These are phyloP conservation scores for Neurospora pannonica DNA, from an alignment of 495 filamentous ascomycete species.

Conservation along the genomic window DNA sequence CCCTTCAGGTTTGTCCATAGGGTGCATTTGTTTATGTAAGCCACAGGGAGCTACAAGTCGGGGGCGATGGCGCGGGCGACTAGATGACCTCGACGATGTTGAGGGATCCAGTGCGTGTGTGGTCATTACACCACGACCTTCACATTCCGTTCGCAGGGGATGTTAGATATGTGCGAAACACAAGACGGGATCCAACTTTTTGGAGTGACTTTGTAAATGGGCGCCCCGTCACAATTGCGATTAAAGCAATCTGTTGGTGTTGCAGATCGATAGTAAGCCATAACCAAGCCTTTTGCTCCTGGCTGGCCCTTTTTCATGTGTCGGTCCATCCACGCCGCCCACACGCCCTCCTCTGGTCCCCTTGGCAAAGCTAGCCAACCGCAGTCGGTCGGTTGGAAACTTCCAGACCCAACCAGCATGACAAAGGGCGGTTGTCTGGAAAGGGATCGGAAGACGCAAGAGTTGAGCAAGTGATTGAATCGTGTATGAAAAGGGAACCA, in stretches of 20 bases:
- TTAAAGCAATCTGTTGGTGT: neutral
- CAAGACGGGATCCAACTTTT: neutral
- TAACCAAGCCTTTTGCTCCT: neutral
- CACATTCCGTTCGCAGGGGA: neutral
- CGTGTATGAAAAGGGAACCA: neutral
- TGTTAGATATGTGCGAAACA: neutral
- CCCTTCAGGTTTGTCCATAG: neutral
- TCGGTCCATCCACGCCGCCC: neutral
- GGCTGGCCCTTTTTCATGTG: neutral
- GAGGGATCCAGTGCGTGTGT: neutral
- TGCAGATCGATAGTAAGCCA: neutral
- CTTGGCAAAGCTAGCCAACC: neutral
- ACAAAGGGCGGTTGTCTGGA: neutral
- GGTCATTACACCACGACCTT: neutral
- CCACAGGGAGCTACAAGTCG: neutral
- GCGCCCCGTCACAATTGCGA: neutral
- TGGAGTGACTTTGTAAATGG: neutral
- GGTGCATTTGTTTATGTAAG: neutral
- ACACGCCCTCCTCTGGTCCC: neutral
- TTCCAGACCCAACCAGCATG: neutral
- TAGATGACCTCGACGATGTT: neutral
- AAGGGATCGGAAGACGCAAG: neutral
- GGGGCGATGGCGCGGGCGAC: neutral
- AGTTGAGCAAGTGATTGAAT: neutral
- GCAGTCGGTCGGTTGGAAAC: neutral